Base-by-base conservation (phyloP, 192 early-diverging fungal species). In the Coemansia interrupta region DNA sequence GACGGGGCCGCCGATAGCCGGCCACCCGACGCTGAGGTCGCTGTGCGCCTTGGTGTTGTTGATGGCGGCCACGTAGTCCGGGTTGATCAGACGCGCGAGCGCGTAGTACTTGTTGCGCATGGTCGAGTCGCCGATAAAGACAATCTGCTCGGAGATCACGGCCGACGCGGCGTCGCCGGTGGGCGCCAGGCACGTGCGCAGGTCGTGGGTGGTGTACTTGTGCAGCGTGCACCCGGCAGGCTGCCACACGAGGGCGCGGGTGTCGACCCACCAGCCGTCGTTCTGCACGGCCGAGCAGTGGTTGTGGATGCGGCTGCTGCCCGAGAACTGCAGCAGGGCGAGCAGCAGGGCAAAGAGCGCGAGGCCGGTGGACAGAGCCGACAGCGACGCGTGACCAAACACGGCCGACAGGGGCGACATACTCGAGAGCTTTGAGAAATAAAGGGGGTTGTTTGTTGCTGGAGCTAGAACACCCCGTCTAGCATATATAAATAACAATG, bases 51-150 rank as follows among this genome's bases (percentile, higher is more conserved):
- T 36, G 60, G 46, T 15, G 14, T 56, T 46, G 19, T 58, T 73
- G 1, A 66, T 68, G 5, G 56, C 54, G 2, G 58, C 68, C 28
- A 53, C 58, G 4, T 74, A 52, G 0, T 70, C 53, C 0, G 76
- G 62, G 2, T 83, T 58, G 17, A 87, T 63, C 20, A 78, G 58
- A n/a, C 70, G 60, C 13, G 72, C 78, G 22, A 86, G 41, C 1
- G 85, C 73, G 36, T 82, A 73, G 56, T 83, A 89, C 38, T 85
- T 80, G 44, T 80, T 68, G 13, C 90, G 82, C 26, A 82, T 73
- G 1, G 84, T 70, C 0, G 88, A 90, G 68, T 92, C 88, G 24
- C 90, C 88, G 49, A 87, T 73, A 62, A 85, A 86, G 18, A 87
- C 66, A 15, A 82, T 64, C 12, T 79, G 30, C n/a, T 38, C 53